Evolutionary conservation across 768 basidiomycete genomes (phyloP), one percentile per base, ranked within the genome.

Genomic region (Leccinum longicurvipes): DNA sequence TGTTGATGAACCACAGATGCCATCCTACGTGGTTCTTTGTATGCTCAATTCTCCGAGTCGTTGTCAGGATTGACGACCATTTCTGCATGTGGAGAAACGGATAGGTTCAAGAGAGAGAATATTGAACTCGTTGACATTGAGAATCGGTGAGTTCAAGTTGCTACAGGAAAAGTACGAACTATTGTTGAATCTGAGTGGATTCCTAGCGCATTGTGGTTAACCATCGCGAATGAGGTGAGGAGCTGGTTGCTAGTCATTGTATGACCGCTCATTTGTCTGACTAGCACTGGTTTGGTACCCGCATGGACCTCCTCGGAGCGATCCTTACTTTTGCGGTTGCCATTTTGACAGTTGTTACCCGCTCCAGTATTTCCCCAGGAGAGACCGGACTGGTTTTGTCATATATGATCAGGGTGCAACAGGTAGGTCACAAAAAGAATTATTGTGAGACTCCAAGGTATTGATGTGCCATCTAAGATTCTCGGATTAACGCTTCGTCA

Each of bases 241-340:
- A 46, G 24, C 29, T 24, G 29, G 11, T 8, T 10, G 4, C 11
- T 34, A 17, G 48, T 44, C 14, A 1, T 5, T n/a, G 10, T 9
- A 32, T 21, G 15, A 28, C 17, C 19, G 27, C 39, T 49, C 3
- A 63, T 36, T 28, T n/a, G 15, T 39, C 10, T 36, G 34, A 53
- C 36, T 21, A 84, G 82, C 79, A 88, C 51, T 93, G 90, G 93
- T 84, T 98, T 25, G 91, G 89, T 50, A 82, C 96, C 47, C 85
- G 94, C 6, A 79, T 97, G n/a, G 94, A 96, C 71, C 83, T 89
- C 61, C 79, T 97, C 24, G 93, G 94, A 19, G 62, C 76, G 21
- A 27, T 84, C 12, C 72, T n/a, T n/a, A n/a, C n/a, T n/a, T n/a
- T n/a, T n/a, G n/a, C n/a, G n/a, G n/a, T n/a, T n/a, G n/a, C n/a